Base-by-base conservation (phyloP, 2,329 filamentous ascomycete species). In the Pseudogymnoascus verrucosus region DNA sequence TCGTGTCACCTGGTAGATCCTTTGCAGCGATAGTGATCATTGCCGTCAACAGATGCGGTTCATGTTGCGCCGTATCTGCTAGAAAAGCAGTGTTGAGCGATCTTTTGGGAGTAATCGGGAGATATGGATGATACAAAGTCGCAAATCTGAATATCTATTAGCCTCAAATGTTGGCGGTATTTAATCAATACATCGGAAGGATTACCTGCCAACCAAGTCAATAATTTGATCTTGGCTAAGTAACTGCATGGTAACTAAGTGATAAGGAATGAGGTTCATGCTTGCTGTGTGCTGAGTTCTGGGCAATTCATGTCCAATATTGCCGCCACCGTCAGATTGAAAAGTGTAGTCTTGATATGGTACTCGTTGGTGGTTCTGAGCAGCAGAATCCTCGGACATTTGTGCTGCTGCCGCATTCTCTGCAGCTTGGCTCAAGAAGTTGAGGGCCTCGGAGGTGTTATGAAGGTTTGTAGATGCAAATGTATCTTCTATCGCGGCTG, bases 11-110 rank as follows among this genome's bases (percentile, higher is more conserved):
- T 1, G 82, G 79, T n/a, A 89, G 76, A 69, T 91, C 87, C 73
- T 89, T 88, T 6, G 88, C 89, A 3, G 87, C 84, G 60, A 91
- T 87, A 1, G 87, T 87, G 3, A 91, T 76, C 2, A 90, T 84
- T 0, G 88, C 87, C 0, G 88, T 90, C 14, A 90, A 78, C 0
- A 91, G 77, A 69, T 90, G 84, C 31, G 82, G 85, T 69, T 90
- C 87, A 28, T 82, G 81, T 1, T 79, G 77, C 4, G 85, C 83
- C 66, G 85, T 84, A 16, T 80, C 76, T 26, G 82, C 76, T 8
- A 89, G 73, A 63, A 81, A 76, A 12, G 76, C 72, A 40, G 80
- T 77, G 65, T 84, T 78, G 67, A 88, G 83, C 47, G 85, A 83
- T 66, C 82, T 80, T 39, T 79, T 78, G 8, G 87, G 84, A 0